These are phyloP conservation scores for Mortierella sp. DNA, from an alignment of 371 early-diverging fungal species.

Conservation along the genomic window DNA sequence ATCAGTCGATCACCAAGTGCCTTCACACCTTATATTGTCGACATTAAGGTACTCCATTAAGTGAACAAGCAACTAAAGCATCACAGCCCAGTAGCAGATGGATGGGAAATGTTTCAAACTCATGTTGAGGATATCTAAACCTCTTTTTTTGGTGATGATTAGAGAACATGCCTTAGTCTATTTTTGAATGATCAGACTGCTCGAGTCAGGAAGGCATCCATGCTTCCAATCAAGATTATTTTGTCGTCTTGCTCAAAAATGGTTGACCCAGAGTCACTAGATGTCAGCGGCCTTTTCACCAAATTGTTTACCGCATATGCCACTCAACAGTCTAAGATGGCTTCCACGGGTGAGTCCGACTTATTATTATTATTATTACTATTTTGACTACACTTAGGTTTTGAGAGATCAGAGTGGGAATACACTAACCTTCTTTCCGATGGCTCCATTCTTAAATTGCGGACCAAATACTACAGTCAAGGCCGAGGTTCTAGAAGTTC, in stretches of 20 bases:
- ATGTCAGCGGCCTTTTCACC: conserved; percentile 30
- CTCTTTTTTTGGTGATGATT: neutral
- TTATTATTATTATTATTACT: neutral
- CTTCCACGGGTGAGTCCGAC: conserved; percentile 17
- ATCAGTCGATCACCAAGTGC: conserved; percentile 33
- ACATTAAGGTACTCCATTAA: conserved; percentile 31
- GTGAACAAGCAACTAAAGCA: neutral
- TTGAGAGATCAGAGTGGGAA: neutral
- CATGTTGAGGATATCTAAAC: neutral
- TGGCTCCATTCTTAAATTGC: neutral
- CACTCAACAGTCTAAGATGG: conserved; percentile 50
- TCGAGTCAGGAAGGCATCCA: conserved; percentile 32
- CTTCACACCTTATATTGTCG: conserved; percentile 34
- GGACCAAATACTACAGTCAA: conserved; percentile 42
- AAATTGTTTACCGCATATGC: conserved; percentile 37
- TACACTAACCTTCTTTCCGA: neutral
- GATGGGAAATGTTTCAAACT: neutral
- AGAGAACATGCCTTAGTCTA: conserved; percentile 36
- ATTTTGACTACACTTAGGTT: neutral
- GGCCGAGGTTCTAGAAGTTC: conserved; percentile 58
- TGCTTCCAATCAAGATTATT: conserved; percentile 45
- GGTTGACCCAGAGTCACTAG: conserved; percentile 44
- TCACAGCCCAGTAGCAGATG: neutral
- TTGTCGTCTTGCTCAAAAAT: conserved; percentile 28
- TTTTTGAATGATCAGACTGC: conserved; percentile 41